Conservation (phyloP, 164 flowering plant species). For the Vitis rotundifolia region DNA sequence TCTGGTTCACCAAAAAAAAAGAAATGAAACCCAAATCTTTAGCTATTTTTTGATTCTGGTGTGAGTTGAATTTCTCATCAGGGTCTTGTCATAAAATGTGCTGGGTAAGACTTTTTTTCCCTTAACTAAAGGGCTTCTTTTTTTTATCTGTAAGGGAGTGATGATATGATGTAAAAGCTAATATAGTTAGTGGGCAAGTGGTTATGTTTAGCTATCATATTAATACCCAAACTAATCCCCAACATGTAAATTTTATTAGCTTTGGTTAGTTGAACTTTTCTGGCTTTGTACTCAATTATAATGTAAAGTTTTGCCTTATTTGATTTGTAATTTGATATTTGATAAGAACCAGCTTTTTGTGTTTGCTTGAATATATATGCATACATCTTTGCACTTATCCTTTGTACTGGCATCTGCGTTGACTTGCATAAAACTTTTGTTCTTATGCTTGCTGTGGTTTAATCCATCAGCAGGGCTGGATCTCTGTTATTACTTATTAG, state of each 20-base stretch:
- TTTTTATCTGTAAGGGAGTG: not conserved
- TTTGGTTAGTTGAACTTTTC: not conserved
- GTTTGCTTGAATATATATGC: no score
- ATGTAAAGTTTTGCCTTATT: not conserved
- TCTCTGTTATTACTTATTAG: no score
- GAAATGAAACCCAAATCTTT: conserved; percentile 15
- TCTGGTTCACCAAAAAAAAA: conserved; percentile 16
- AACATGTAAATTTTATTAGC: not conserved
- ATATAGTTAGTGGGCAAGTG: conserved; percentile 9
- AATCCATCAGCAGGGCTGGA: no score
- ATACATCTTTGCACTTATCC: no score
- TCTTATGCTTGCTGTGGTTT: no score
- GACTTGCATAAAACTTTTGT: no score
- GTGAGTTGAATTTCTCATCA: not conserved
- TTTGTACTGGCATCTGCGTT: not conserved
- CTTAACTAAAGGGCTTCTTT: not conserved
- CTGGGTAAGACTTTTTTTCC: not conserved
- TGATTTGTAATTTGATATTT: not conserved
- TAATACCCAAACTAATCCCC: not conserved
- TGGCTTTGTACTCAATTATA: not conserved
- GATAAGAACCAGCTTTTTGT: no score
- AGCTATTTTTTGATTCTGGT: not conserved
- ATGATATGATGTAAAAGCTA: not conserved
- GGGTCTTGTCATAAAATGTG: not conserved
- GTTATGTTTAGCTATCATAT: not conserved